These are phyloP conservation scores for Didymella lethalis DNA, from an alignment of 2,329 filamentous ascomycete genomes.

Conservation along the genomic window DNA sequence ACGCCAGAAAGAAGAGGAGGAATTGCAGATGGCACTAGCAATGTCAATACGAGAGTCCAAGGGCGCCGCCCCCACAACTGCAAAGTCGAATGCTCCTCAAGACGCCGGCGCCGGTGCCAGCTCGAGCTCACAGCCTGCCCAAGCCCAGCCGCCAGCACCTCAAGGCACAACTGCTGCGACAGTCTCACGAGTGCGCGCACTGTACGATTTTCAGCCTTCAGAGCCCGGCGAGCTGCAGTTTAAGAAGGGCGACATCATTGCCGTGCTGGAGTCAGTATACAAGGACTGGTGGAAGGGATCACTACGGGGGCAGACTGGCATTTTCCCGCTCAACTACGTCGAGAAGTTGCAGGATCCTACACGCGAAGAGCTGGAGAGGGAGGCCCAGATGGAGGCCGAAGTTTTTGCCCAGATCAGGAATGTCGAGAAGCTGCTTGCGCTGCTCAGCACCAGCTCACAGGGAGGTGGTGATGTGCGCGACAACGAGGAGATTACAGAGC, in stretches of 20 bases:
- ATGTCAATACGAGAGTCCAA: conserved; percentile 89
- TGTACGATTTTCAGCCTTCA: conserved; percentile 94
- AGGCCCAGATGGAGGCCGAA: conserved; percentile 92
- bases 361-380: conserved; percentile 88
- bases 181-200: conserved; percentile 88
- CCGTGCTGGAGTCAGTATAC: conserved; percentile 95
- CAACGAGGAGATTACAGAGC: conserved; percentile 91
- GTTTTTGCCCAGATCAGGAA: conserved; percentile 80
- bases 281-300: conserved; percentile 99
- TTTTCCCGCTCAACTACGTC: conserved; percentile 98
- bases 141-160: conserved; percentile 66
- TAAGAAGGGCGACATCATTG: conserved; percentile 95
- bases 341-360: conserved; percentile 97
- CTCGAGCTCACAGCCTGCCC: conserved; percentile 41
- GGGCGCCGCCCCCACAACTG: conserved; percentile 49
- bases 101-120: conserved; percentile 35
- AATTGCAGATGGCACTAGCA: conserved; percentile 93
- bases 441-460: conserved; percentile 79
- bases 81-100: conserved; percentile 53
- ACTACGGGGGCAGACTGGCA: conserved; percentile 91
- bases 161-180: conserved; percentile 94
- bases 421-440: conserved; percentile 81
- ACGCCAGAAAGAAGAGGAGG: conserved; percentile 94
- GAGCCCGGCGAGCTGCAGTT: conserved; percentile 96
- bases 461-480: conserved; percentile 74